phyloP scores from a whole-genome alignment of 2,329 filamentous ascomycete species.

The Coleophoma cylindrospora region DNA sequence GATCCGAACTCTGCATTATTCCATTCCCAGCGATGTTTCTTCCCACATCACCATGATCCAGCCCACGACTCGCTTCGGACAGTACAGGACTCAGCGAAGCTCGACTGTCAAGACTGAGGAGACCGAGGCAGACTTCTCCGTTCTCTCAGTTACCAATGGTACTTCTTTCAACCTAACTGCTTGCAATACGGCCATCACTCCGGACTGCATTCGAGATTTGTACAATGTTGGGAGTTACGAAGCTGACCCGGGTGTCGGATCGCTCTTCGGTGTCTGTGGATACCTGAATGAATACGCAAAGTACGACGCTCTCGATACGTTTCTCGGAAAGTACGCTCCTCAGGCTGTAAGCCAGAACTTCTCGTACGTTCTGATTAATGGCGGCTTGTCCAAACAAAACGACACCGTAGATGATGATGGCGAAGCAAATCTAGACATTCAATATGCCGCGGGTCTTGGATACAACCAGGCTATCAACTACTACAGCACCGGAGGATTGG shows the following conservation, averaged over 20 bases:
- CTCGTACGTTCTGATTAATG: conserved; percentile 20
- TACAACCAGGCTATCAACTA: conserved; percentile 45
- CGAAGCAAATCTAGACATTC: conserved; percentile 50
- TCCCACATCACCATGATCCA: conserved; percentile 34
- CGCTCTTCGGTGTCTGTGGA: conserved; percentile 56
- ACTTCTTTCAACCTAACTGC: conserved; percentile 12
- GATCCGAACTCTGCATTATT: conserved; percentile 42
- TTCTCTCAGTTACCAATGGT: conserved; percentile 21
- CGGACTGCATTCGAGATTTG: conserved; percentile 25
- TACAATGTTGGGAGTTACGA: conserved; percentile 40
- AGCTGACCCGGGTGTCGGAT: conserved; percentile 38
- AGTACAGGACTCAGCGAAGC: conserved; percentile 14
- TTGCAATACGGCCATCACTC: conserved; percentile 27
- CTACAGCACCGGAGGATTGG: conserved; percentile 50
- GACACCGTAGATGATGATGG: conserved; percentile 30
- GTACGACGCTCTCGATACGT: conserved; percentile 13
- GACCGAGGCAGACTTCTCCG: conserved; percentile 12
- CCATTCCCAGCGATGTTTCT: conserved; percentile 28
- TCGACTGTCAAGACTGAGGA: conserved; percentile 13
- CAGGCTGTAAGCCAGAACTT: conserved; percentile 17
- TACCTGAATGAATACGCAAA: conserved; percentile 29
- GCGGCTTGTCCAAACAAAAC: conserved; percentile 32
- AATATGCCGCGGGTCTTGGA: conserved; percentile 45
- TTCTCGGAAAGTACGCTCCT: conserved; percentile 13
- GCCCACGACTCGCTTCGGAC: conserved; percentile 46